Evolutionary conservation across 352 stramenopile genomes (phyloP).

Genomic region (Thalassiosira livingstoniorum): DNA sequence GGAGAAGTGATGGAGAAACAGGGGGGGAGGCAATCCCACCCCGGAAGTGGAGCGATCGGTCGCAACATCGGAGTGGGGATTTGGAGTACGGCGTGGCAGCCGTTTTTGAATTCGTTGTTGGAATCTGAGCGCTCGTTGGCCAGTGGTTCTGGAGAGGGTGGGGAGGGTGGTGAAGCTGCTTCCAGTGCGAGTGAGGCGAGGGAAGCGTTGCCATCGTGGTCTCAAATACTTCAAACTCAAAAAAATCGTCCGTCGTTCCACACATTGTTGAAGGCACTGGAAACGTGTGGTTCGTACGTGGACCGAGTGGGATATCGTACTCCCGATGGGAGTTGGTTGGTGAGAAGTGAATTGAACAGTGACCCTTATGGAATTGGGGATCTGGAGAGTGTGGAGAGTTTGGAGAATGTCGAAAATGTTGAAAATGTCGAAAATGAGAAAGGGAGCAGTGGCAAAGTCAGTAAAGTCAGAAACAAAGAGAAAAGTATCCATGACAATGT

Average conservation of each 20-base stretch:
- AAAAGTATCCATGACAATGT: constrained; percentile 14
- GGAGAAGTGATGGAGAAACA: background rate
- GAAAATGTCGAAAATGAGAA: constrained; percentile 2
- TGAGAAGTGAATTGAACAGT: constrained; percentile 65
- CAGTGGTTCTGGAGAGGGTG: background rate
- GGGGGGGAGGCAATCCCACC: constrained; percentile 40
- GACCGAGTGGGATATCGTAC: constrained; percentile 79
- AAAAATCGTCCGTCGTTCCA: constrained; percentile 68
- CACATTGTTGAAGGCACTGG: constrained; percentile 62
- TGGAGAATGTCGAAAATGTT: background rate
- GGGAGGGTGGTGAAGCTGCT: background rate
- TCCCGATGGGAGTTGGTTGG: constrained; percentile 78
- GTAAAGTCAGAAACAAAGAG: background rate
- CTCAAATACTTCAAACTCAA: constrained; percentile 15
- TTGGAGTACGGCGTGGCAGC: constrained; percentile 78
- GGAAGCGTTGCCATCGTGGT: too few species aligned
- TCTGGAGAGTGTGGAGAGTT: constrained; percentile 15
- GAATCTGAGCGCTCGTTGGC: background rate
- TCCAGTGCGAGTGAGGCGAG: background rate
- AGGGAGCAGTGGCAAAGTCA: background rate
- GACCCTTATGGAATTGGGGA: constrained; percentile 47
- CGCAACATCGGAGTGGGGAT: constrained; percentile 81
- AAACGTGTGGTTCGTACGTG: constrained; percentile 64
- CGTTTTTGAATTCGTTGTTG: constrained; percentile 55
- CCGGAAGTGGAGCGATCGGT: constrained; percentile 42